A percentile compares a stretch with the other conserved stretches of the same genome.
Evolutionary conservation across 192 early-diverging fungal genomes (phyloP).

Genomic region (Chytriomyces sp.): DNA sequence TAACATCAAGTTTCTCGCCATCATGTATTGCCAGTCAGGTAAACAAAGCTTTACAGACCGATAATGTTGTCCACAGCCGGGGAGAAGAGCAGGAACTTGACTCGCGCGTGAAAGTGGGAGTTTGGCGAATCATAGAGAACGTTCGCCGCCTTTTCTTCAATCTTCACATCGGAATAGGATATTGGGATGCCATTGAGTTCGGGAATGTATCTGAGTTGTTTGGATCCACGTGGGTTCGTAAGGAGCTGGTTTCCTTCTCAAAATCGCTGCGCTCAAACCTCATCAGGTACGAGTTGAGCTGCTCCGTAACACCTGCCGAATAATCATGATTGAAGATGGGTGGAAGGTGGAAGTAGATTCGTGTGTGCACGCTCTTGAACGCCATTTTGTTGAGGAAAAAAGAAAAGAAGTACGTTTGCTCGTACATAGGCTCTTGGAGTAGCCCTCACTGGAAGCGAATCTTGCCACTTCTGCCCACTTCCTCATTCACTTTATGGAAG

Average conservation of each 20-base stretch:
- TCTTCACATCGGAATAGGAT: constrained; percentile 70
- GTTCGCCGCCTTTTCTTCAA: constrained; percentile 57
- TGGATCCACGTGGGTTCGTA: neutral
- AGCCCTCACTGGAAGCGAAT: neutral
- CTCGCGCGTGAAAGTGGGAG: constrained; percentile 73
- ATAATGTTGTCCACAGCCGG: constrained; percentile 67
- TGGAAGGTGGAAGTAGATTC: constrained; percentile 66
- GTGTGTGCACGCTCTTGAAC: constrained; percentile 24
- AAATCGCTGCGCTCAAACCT: constrained; percentile 40
- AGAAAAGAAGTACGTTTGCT: neutral
- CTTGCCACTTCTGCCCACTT: neutral
- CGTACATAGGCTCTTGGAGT: neutral
- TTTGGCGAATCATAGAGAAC: constrained; percentile 85
- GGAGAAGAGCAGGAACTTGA: constrained; percentile 74
- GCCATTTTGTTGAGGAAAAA: constrained; percentile 2
- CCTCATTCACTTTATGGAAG: too few relatives aligned
- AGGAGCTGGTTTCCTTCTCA: neutral
- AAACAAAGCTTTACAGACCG: constrained; percentile 44
- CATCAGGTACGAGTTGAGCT: constrained; percentile 70
- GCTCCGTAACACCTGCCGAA: constrained; percentile 62
- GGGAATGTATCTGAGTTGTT: constrained; percentile 68
- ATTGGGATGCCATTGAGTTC: constrained; percentile 87
- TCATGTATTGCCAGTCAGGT: too few relatives aligned
- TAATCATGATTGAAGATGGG: constrained; percentile 63
- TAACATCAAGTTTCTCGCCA: too few relatives aligned